Base-by-base conservation (phyloP, 192 early-diverging fungal species). In the Rhizophagus sp. region DNA sequence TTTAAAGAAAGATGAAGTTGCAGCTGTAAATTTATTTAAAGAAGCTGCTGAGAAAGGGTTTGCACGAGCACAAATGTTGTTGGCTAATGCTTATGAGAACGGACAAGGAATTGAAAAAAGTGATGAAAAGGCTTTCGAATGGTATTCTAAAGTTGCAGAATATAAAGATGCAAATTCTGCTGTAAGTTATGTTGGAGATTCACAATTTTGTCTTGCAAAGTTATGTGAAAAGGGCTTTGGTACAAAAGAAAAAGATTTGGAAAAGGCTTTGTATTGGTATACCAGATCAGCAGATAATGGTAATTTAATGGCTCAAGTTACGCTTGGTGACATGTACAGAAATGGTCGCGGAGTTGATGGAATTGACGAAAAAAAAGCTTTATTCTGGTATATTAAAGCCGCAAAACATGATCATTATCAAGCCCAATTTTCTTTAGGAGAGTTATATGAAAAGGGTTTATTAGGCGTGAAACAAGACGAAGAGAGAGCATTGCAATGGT, bases 241-340 rank as follows among this genome's bases (percentile, higher is more conserved):
- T 19, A 15, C 13, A 5, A 17, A 57, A 57, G 52, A 57, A 19
- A 87, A 86, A 81, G 83, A 90, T 74, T 64, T 79, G 11, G 79
- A 85, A 57, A 85, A 90, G 76, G 91, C 95, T 13, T 85, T 94
- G 2, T 82, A 87, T 57, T 89, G 94, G 85, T 89, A 94, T 71
- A 82, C 88, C n/a, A 84, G 87, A 66, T 90, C 94, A 12, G 92
- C 95, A 2, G 83, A 91, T 41, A 86, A 91, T 69, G 90, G 92
- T 72, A 92, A 96, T 79, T 90, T 93, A 6, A 93, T 91, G 93
- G 93, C 95, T 8, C 94, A 96, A 79, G 95, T 93, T 74, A 94
- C 92, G 22, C 66, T 68, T 68, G 66, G 66, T 19, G 66, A 68
- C 9, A 34, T 30, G 15, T 68, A 68, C 33, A 25, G 10, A 68